Percentiles rank a stretch among this genome's conserved stretches.
Evolutionary conservation across 495 filamentous ascomycete species (phyloP).

Genomic region (Penicillium arizonense): DNA sequence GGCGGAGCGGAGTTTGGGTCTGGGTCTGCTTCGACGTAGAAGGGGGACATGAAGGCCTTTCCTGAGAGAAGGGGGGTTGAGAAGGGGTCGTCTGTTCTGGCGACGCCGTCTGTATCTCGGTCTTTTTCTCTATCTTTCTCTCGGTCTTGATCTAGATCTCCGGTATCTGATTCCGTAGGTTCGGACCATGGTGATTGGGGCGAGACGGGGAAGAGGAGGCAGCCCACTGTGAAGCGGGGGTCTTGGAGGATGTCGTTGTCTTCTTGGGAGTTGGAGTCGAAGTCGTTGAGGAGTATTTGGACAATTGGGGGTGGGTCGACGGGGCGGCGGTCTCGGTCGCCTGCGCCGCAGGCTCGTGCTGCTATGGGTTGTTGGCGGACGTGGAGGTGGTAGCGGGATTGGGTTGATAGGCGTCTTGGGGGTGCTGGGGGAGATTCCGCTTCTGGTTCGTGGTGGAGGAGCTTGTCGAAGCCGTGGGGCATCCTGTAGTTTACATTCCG

Average conservation of each 20-base stretch:
- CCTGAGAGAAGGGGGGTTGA: slow-evolving; percentile 38
- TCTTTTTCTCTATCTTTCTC: slow-evolving; percentile 37
- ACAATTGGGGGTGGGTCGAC: slow-evolving; percentile 96
- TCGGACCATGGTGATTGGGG: slow-evolving; percentile 12
- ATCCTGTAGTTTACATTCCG: slow-evolving; percentile 29
- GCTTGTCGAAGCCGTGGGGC: slow-evolving; percentile 41
- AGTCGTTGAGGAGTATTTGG: slow-evolving; percentile 74
- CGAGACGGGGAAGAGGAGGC: slow-evolving; percentile 55
- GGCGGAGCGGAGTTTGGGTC: slow-evolving; percentile 53
- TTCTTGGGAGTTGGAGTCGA: slow-evolving; percentile 47
- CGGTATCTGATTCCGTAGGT: slow-evolving; percentile 41
- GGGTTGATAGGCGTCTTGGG: slow-evolving; percentile 17
- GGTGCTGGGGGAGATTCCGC: slow-evolving; percentile 24
- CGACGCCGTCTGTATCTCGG: slow-evolving; percentile 13
- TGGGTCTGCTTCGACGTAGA: slow-evolving; percentile 41
- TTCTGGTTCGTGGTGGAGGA: slow-evolving; percentile 38
- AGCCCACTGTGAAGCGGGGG: slow-evolving; percentile 81
- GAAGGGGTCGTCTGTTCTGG: slow-evolving; percentile 23
- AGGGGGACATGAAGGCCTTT: slow-evolving; percentile 43
- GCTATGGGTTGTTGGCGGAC: slow-evolving; percentile 90
- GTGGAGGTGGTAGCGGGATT: slow-evolving; percentile 54
- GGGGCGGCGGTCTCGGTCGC: slow-evolving; percentile 87
- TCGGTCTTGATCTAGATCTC: slow-evolving; percentile 35
- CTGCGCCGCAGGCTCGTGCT: slow-evolving; percentile 90
- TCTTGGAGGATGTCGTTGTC: slow-evolving; percentile 64